Evolutionary conservation across 768 basidiomycete species (phyloP).

Genomic region (Boletus rubropictus): DNA sequence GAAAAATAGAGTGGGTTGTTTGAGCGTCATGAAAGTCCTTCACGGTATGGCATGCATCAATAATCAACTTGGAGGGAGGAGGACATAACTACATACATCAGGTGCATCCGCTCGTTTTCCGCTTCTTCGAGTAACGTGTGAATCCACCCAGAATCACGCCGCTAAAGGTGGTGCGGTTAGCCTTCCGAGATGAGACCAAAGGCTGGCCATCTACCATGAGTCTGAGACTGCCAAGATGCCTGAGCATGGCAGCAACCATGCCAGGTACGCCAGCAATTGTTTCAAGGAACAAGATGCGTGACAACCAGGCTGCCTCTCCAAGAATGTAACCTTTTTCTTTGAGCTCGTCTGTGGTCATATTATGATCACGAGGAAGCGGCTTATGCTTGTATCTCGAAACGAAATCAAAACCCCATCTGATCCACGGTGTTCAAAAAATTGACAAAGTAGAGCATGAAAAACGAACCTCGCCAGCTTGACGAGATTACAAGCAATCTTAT

Average conservation of each 20-base stretch:
- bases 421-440: slow-evolving; percentile 1
- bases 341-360: slow-evolving; percentile 69
- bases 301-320: slow-evolving; percentile 70
- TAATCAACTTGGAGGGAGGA: slow-evolving; percentile 7
- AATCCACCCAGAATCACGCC: slow-evolving; percentile 71
- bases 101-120: slow-evolving; percentile 96
- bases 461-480: slow-evolving; percentile 50
- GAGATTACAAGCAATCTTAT: slow-evolving; percentile 65
- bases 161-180: slow-evolving; percentile 26
- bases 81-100: slow-evolving; percentile 48
- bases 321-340: slow-evolving; percentile 70
- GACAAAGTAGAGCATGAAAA: slow-evolving; percentile 2
- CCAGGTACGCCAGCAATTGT: slow-evolving; percentile 93
- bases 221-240: slow-evolving; percentile 85
- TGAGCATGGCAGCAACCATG: slow-evolving; percentile 85
- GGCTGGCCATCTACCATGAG: slow-evolving; percentile 57
- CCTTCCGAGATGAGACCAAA: slow-evolving; percentile 3
- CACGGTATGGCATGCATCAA: slow-evolving; percentile 11
- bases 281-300: slow-evolving; percentile 71
- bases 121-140: slow-evolving; percentile 91
- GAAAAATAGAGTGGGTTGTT: slow-evolving; percentile 74
- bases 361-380: slow-evolving; percentile 51
- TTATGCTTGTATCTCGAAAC: slow-evolving; percentile 83
- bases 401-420: slow-evolving; percentile 70
- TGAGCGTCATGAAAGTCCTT: slow-evolving; percentile 94